Evolutionary conservation across 2,329 filamentous ascomycete genomes (phyloP).

Genomic region (Sporothrix globosa): DNA sequence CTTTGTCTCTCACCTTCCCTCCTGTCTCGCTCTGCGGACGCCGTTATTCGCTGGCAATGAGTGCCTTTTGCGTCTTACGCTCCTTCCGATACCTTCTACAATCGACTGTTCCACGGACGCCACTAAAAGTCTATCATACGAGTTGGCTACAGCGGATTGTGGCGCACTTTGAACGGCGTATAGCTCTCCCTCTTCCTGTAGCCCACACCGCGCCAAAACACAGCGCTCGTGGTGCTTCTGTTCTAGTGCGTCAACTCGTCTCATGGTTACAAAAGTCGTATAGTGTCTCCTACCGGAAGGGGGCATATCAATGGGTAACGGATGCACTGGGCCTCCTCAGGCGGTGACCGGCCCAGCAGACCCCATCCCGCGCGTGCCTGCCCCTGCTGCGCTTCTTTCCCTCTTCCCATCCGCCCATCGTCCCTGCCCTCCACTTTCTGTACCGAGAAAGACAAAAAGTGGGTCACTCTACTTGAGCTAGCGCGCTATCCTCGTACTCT

Average conservation of each 20-base stretch:
- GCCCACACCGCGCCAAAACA: background rate
- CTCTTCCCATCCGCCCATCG: conserved; percentile 14
- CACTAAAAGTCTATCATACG: background rate
- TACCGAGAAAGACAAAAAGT: conserved; percentile 31
- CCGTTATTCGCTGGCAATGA: background rate
- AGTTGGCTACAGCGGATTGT: background rate
- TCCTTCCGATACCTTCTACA: no score
- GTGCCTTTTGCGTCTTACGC: no score
- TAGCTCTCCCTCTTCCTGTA: conserved; percentile 10
- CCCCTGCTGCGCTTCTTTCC: conserved; percentile 22
- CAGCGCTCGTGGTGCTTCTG: background rate
- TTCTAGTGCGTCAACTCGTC: background rate
- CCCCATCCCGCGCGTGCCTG: conserved; percentile 5
- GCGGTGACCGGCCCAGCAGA: background rate
- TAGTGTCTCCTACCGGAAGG: conserved; percentile 2
- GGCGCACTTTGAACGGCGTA: background rate
- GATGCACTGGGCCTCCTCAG: background rate
- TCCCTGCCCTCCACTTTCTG: conserved; percentile 25
- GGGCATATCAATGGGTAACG: background rate
- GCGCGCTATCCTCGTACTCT: conserved; percentile 24
- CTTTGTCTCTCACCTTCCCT: conserved; percentile 25
- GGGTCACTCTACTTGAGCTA: conserved; percentile 32
- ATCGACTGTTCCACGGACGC: background rate
- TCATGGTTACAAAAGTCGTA: background rate
- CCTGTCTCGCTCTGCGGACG: background rate